Evolutionary conservation across 768 basidiomycete genomes (phyloP), one percentile per base, ranked within the genome.

Genomic region (Dacryopinax primogenitus): DNA sequence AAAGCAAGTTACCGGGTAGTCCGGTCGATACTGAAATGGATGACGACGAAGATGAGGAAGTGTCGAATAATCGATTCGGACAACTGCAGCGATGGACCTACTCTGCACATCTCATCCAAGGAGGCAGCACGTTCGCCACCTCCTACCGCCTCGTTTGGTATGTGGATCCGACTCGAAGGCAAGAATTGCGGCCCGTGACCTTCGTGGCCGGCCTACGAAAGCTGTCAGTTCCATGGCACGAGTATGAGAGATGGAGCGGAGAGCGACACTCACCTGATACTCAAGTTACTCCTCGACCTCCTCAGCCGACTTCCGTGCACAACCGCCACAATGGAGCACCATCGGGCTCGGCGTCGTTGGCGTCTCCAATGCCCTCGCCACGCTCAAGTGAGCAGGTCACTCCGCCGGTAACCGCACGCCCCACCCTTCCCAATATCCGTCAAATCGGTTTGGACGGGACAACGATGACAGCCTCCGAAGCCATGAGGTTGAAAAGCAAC

Each of bases 71-170:
- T 30, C 12, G 26, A 3, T 3, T n/a, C n/a, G 37, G 13, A 13
- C 11, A 3, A 13, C 26, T 58, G 15, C 51, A 58, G 32, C 51
- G 51, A 9, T 58, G 51, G 51, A 58, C 51, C 9, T 58, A 58
- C 18, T 58, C 51, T 11, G 30, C 51, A 2, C 51, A 30, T 21
- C 32, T 58, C 51, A 28, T 15, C 7, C 26, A 58, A 32, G 26
- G 51, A 28, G 13, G 13, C 15, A 30, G 21, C 18, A 30, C 51
- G 15, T 13, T 21, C 18, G 26, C 26, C 11, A 58, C 51, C 3
- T 58, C 51, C 51, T 58, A 58, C 18, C 51, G 51, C 21, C 51
- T 58, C 30, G 32, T 58, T 58, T 58, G 51, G 51, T 58, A 58
- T 18, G 30, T 58, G 26, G 51, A 58, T 58, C 51, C 51, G 4